phyloP scores from a whole-genome alignment of 352 stramenopile species.

The Phytophthora citricola region DNA sequence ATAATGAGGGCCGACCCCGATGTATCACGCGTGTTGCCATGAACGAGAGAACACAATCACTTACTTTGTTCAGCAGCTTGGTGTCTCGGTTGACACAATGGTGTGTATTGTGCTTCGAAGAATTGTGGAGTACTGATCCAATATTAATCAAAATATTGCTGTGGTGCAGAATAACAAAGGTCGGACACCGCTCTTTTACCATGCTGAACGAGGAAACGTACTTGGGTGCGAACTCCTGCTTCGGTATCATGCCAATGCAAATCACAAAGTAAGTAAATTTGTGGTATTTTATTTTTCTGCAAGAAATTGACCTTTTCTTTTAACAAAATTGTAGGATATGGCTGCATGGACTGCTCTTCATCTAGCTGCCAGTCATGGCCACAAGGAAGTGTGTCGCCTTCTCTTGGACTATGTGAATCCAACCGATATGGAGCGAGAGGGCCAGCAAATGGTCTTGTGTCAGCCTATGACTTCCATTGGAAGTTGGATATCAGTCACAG shows the following conservation, averaged over 20 bases:
- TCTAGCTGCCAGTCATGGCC: conserved; percentile 48
- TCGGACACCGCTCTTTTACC: conserved; percentile 52
- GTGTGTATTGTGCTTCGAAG: conserved; percentile 9
- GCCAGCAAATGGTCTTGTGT: conserved; percentile 46
- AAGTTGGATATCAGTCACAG: conserved; percentile 53
- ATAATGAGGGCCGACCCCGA: conserved; percentile 52
- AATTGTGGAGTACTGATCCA: no score
- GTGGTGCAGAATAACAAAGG: conserved; percentile 47
- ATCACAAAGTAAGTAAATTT: conserved; percentile 39
- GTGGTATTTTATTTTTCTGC: not conserved
- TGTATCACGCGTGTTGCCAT: conserved; percentile 53
- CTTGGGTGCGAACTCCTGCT: conserved; percentile 49
- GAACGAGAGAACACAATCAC: conserved; percentile 48
- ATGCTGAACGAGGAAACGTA: conserved; percentile 54
- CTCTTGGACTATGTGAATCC: conserved; percentile 34
- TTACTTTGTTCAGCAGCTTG: conserved; percentile 42
- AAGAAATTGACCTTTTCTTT: not conserved
- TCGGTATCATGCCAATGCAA: conserved; percentile 44
- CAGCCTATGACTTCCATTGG: conserved; percentile 39
- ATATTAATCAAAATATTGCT: conserved; percentile 1
- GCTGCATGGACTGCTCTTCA: conserved; percentile 53
- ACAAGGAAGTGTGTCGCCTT: conserved; percentile 51
- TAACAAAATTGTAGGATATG: conserved; percentile 38
- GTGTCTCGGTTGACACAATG: conserved; percentile 32
- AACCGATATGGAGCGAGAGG: conserved; percentile 31